A percentile compares a stretch with the other conserved stretches of the same genome.
Evolutionary conservation across 306 rosid species (phyloP).

Genomic region (Begonia loranthoides): DNA sequence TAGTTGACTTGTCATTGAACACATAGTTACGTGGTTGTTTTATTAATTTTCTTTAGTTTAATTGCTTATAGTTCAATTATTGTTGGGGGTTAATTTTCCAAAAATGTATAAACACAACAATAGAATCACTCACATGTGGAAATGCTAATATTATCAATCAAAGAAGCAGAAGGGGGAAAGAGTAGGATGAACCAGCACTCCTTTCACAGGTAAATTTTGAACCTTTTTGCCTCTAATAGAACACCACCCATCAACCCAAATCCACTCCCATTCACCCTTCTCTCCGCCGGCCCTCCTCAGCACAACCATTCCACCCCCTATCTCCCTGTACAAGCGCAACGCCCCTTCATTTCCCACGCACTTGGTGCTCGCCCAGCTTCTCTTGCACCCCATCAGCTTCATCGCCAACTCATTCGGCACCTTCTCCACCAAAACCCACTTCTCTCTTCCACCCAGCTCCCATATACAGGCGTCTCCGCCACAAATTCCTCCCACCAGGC

Average conservation of each 20-base stretch:
- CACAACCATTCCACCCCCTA: slow-evolving; percentile 49
- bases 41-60: too few species aligned
- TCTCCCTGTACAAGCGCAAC: slow-evolving; percentile 41
- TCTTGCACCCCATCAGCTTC: slow-evolving; percentile 31
- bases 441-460: slow-evolving; percentile 32
- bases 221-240: slow-evolving; percentile 27
- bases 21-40: too few species aligned
- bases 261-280: slow-evolving; percentile 38
- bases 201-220: slow-evolving; percentile 34
- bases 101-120: too few species aligned
- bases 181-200: slow-evolving; percentile 46
- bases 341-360: slow-evolving; percentile 42
- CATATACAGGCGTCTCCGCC: slow-evolving; percentile 37
- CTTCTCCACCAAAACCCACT: slow-evolving; percentile 39
- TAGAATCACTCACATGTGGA: too few species aligned
- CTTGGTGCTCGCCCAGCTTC: slow-evolving; percentile 44
- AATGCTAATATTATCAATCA: not conserved
- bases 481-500: slow-evolving; percentile 38
- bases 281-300: slow-evolving; percentile 29
- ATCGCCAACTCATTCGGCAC: slow-evolving; percentile 40
- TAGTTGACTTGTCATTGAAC: too few species aligned
- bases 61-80: too few species aligned
- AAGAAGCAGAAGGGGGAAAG: slow-evolving; percentile 26
- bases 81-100: too few species aligned
- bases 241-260: slow-evolving; percentile 52